These are phyloP conservation scores for Erysiphe pulchra DNA, from an alignment of 2,329 filamentous ascomycete genomes.

Conservation along the genomic window DNA sequence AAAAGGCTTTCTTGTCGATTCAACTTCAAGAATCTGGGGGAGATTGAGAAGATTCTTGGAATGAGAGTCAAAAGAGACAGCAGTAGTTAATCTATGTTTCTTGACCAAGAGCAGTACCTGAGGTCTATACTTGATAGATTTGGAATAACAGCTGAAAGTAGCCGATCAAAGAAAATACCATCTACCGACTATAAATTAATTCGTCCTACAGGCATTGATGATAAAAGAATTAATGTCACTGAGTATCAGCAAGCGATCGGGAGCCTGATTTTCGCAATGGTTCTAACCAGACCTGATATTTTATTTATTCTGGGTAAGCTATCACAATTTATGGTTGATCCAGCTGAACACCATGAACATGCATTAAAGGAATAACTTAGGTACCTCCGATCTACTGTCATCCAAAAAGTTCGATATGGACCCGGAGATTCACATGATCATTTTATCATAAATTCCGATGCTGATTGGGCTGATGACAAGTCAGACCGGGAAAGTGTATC, in stretches of 20 bases:
- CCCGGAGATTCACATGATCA: not conserved
- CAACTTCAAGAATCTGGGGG: not conserved
- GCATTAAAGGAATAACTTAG: not conserved
- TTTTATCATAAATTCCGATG: not conserved
- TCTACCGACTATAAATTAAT: not conserved
- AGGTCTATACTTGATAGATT: not conserved
- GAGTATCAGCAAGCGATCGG: slow-evolving; percentile 1
- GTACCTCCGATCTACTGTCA: not conserved
- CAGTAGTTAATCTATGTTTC: not conserved
- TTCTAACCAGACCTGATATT: not conserved
- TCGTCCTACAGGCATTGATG: not conserved
- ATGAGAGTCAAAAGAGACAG: not conserved
- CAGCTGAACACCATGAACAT: not conserved
- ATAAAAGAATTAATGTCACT: not conserved
- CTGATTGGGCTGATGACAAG: not conserved
- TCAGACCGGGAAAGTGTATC: not conserved
- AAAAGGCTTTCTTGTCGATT: slow-evolving; percentile 1
- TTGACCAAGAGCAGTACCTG: slow-evolving; percentile 2
- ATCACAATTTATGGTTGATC: not conserved
- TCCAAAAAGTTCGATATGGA: not conserved
- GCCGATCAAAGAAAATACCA: not conserved
- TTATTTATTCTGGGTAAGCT: not conserved
- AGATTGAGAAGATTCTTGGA: slow-evolving; percentile 1
- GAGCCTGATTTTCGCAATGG: not conserved
- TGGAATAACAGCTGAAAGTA: not conserved